Evolutionary conservation across 805 yeast species (phyloP), one percentile per base, ranked within the genome.

Genomic region (Yarrowia hollandica): DNA sequence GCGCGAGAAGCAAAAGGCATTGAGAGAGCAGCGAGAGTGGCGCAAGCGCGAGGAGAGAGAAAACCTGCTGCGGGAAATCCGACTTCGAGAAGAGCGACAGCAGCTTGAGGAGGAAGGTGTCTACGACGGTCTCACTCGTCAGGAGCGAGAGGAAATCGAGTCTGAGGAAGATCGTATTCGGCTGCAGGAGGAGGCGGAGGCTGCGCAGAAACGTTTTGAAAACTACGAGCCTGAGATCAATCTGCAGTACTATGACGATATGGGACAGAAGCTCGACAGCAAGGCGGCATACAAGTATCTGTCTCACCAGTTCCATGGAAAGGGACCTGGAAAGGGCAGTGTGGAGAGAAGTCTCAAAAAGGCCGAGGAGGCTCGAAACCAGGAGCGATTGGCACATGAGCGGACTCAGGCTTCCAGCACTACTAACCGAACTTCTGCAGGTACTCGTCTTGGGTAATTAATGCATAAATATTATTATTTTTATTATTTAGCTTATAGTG

Each of bases 281-380:
- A 87, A 85, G 25, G 83, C 83, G 61, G 96, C 96, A 0, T 88
- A 79, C 75, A 88, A 87, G 72, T 79, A 80, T 61, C 71, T 88
- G 42, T 85, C 94, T 2, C 91, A 86, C 62, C 81, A 83, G 63
- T 89, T 88, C 69, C 96, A 89, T 68, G 95, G 94, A 3, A 71
- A 67, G 15, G 70, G 69, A 1, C 65, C 71, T 8, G 75, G 76
- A 11, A 72, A 71, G 62, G 64, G 60, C 16, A 71, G 71, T 62
- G 66, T 69, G 2, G 75, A 72, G 62, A 69, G 71, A 64, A 66
- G 64, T 57, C 50, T 69, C 25, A 64, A 68, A 64, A 64, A 61
- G 61, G 60, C 63, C n/a, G 68, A 64, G 38, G 72, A 71, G 28
- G 55, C 55, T 15, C 38, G 55, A 8, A 48, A 48, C 16, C 28